A percentile compares a stretch with the other conserved stretches of the same genome.
Conservation (phyloP, 208 protist species). For the Crithidia mellificae region DNA sequence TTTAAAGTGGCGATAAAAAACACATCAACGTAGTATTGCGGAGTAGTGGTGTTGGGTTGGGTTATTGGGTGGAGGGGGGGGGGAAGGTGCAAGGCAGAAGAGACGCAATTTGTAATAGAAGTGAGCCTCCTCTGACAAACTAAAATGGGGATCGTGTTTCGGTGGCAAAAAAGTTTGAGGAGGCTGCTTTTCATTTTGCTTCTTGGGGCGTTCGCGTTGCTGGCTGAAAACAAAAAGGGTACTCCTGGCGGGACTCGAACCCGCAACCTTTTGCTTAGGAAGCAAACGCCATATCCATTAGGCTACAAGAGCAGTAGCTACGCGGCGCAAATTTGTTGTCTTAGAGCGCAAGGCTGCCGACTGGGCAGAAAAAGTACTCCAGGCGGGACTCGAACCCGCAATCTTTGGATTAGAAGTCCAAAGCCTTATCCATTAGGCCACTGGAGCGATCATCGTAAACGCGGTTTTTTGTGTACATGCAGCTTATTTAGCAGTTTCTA, state of each 20-base stretch:
- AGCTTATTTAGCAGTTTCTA: too few relatives aligned
- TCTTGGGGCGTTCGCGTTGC: too few relatives aligned
- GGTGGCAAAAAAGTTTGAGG: too few relatives aligned
- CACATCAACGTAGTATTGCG: too few relatives aligned
- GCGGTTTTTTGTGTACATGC: slow-evolving; percentile 1
- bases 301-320: slow-evolving; percentile 31
- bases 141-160: too few relatives aligned
- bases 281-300: slow-evolving; percentile 90
- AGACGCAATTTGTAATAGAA: too few relatives aligned
- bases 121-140: too few relatives aligned
- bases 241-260: slow-evolving; percentile 90
- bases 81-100: too few relatives aligned
- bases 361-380: slow-evolving; percentile 56
- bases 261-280: slow-evolving; percentile 91
- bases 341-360: background rate
- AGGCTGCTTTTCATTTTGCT: too few relatives aligned
- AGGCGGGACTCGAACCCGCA: slow-evolving; percentile 90
- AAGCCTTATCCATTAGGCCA: slow-evolving; percentile 92
- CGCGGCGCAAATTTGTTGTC: background rate
- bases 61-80: too few relatives aligned
- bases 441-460: slow-evolving; percentile 37
- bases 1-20: too few relatives aligned
- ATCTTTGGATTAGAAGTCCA: slow-evolving; percentile 91
- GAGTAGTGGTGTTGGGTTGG: too few relatives aligned
- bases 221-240: slow-evolving; percentile 32